Evolutionary conservation across 805 yeast species (phyloP).

Genomic region (Sugiyamaella americana): DNA sequence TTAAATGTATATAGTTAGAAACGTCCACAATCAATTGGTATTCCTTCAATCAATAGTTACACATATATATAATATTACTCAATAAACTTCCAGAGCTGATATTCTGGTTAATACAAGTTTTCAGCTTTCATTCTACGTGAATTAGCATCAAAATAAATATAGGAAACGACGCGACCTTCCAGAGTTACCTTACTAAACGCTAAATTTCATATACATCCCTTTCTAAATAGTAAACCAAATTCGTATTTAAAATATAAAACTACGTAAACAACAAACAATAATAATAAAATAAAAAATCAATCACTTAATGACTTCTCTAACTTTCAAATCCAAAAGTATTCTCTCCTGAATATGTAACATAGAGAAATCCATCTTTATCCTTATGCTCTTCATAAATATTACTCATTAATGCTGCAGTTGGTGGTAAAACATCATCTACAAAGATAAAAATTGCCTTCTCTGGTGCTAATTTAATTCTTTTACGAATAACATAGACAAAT

Average conservation of each 20-base stretch:
- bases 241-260: background rate
- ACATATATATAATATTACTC: no score
- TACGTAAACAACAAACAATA: background rate
- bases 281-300: background rate
- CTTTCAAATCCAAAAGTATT: constrained; percentile 75
- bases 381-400: constrained; percentile 93
- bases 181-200: no score
- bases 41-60: no score
- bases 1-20: no score
- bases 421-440: constrained; percentile 94
- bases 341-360: constrained; percentile 94
- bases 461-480: constrained; percentile 90
- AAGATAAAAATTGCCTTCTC: constrained; percentile 98
- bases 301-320: background rate
- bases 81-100: no score
- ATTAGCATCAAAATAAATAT: no score
- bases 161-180: no score
- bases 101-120: no score
- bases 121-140: no score
- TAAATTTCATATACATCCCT: no score
- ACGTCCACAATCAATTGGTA: no score
- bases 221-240: background rate
- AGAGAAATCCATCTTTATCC: constrained; percentile 95
- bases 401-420: constrained; percentile 95
- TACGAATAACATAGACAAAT: constrained; percentile 94